Evolutionary conservation across 768 basidiomycete genomes (phyloP).

Genomic region (Trametes cinnabarina): DNA sequence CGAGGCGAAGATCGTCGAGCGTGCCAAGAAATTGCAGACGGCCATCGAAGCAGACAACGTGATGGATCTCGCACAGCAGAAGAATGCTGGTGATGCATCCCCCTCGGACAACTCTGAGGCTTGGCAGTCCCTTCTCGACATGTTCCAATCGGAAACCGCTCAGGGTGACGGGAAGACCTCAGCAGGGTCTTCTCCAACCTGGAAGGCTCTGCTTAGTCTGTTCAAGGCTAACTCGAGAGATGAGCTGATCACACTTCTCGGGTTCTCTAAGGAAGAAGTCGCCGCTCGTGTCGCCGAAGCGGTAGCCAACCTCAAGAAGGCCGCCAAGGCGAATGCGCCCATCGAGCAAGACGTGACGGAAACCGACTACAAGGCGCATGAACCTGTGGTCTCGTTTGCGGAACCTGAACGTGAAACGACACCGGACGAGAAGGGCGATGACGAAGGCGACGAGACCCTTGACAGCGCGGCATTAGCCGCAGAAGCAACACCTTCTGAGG

Average conservation of each 20-base stretch:
- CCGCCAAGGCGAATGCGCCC: conserved; percentile 27
- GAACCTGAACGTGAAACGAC: conserved; percentile 59
- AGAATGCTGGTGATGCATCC: conserved; percentile 23
- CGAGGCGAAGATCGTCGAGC: conserved; percentile 69
- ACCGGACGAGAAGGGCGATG: conserved; percentile 41
- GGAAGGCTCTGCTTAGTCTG: conserved; percentile 86
- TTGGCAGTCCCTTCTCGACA: conserved; percentile 85
- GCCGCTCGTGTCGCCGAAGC: conserved; percentile 77
- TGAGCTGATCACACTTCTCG: conserved; percentile 85
- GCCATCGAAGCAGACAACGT: conserved; percentile 61
- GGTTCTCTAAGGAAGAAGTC: conserved; percentile 89
- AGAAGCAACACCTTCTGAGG: conserved; percentile 73
- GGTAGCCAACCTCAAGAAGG: conserved; percentile 65
- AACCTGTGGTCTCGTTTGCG: conserved; percentile 80
- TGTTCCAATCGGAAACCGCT: conserved; percentile 71
- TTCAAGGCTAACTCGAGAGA: conserved; percentile 89
- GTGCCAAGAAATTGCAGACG: conserved; percentile 63
- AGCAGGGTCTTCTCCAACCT: conserved; percentile 39
- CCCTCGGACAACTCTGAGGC: conserved; percentile 44
- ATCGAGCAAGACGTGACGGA: conserved; percentile 35
- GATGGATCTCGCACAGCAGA: conserved; percentile 66
- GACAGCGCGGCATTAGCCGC: conserved; percentile 33
- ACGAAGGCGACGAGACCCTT: conserved; percentile 35
- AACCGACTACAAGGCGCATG: conserved; percentile 47
- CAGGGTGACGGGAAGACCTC: too few species aligned